These are phyloP conservation scores for Sporothrix dimorphospora DNA, from an alignment of 2,329 filamentous ascomycete genomes.

Conservation along the genomic window DNA sequence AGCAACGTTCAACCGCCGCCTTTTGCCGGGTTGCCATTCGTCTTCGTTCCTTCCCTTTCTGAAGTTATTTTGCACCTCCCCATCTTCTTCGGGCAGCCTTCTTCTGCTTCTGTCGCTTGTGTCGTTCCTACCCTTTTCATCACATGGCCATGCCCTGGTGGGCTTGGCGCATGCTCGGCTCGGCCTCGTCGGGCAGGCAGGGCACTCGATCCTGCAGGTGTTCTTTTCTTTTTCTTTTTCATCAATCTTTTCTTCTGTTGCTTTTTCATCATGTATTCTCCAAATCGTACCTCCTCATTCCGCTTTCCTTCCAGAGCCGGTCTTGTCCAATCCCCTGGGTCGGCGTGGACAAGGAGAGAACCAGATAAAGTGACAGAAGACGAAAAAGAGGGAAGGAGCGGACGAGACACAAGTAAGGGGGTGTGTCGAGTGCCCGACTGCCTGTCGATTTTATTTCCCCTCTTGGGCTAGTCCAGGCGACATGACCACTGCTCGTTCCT, in stretches of 20 bases:
- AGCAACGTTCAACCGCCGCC: not conserved
- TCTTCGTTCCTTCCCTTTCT: not conserved
- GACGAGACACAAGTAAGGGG: not conserved
- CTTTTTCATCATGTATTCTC: not conserved
- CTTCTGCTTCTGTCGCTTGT: not conserved
- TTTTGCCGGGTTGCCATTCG: not conserved
- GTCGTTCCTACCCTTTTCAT: conserved; percentile 16
- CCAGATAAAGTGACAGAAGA: not conserved
- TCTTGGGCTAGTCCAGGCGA: conserved; percentile 15
- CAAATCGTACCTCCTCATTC: too few species aligned
- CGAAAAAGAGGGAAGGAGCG: not conserved
- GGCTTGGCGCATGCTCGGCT: conserved; percentile 9
- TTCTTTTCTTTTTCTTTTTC: not conserved
- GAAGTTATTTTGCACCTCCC: not conserved
- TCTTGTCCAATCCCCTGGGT: conserved; percentile 27
- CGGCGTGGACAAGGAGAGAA: not conserved
- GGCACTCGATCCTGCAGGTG: conserved; percentile 1
- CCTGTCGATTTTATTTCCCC: conserved; percentile 13
- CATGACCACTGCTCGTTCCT: conserved; percentile 18
- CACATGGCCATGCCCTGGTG: conserved; percentile 17
- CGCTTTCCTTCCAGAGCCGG: conserved; percentile 25
- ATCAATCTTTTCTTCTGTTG: not conserved
- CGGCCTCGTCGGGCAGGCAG: conserved; percentile 11
- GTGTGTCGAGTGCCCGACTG: not conserved
- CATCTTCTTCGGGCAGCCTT: not conserved